Evolutionary conservation across 306 rosid genomes (phyloP).

Genomic region (Nissolia schottii): DNA sequence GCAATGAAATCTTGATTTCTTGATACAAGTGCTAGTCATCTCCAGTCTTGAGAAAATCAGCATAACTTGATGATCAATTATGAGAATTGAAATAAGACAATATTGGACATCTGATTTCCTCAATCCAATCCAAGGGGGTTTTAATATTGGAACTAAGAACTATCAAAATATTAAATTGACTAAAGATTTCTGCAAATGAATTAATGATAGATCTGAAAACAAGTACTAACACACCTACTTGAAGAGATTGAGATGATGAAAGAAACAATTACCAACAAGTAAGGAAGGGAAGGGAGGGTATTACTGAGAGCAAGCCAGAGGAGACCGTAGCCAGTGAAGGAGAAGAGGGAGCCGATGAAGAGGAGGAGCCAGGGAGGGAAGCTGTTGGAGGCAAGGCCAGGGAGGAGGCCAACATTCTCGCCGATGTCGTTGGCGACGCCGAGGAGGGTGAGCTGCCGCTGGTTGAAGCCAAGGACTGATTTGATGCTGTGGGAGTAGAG

Average conservation of each 20-base stretch:
- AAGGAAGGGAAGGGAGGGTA: conserved; percentile 47
- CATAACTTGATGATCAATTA: neutral
- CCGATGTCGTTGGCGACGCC: conserved; percentile 85
- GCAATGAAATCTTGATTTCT: neutral
- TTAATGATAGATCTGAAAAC: too few species aligned
- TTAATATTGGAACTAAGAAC: too few species aligned
- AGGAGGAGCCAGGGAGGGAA: conserved; percentile 74
- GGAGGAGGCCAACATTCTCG: conserved; percentile 74
- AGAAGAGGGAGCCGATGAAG: conserved; percentile 47
- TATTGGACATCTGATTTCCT: too few species aligned
- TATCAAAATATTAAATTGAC: too few species aligned
- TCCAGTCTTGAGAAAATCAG: neutral
- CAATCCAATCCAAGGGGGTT: too few species aligned
- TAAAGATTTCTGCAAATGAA: too few species aligned
- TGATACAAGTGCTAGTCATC: neutral
- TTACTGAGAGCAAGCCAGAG: conserved; percentile 54
- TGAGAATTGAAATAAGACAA: too few species aligned
- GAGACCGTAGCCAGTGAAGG: conserved; percentile 61
- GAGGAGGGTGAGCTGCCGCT: conserved; percentile 59
- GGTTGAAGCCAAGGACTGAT: conserved; percentile 65
- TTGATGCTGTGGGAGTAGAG: conserved; percentile 72
- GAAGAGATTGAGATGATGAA: neutral
- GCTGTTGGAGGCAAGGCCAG: conserved; percentile 69
- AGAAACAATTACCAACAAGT: conserved; percentile 42
- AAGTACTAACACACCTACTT: too few species aligned